Conservation (phyloP, 2,329 filamentous ascomycete genomes). For the Aspergillus glaucus region DNA sequence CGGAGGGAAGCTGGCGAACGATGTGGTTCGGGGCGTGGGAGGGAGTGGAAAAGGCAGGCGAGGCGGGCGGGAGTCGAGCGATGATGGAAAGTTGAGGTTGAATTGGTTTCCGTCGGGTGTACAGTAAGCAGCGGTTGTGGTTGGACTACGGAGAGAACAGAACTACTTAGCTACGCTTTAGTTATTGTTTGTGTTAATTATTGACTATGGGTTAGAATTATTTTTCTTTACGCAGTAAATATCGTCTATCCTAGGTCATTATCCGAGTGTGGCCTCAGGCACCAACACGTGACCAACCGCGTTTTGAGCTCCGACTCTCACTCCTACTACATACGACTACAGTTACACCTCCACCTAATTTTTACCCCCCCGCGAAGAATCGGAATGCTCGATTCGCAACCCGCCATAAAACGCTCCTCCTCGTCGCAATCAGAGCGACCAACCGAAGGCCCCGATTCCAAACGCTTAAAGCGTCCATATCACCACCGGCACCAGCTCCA, state of each 20-base stretch:
- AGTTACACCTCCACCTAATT: background rate
- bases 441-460: constrained; percentile 13
- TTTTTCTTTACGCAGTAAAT: background rate
- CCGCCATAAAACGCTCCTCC: constrained; percentile 28
- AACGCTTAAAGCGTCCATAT: constrained; percentile 34
- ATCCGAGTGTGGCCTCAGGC: constrained; percentile 11
- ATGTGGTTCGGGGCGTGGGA: constrained; percentile 15
- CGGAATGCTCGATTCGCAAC: constrained; percentile 26
- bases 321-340: constrained; percentile 7
- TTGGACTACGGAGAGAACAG: constrained; percentile 14
- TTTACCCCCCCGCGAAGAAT: background rate
- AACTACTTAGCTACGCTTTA: too few relatives aligned
- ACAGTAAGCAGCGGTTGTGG: constrained; percentile 29
- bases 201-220: background rate
- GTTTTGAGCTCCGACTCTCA: background rate
- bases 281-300: constrained; percentile 20
- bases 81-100: constrained; percentile 24
- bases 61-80: constrained; percentile 14
- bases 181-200: too few relatives aligned
- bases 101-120: constrained; percentile 27
- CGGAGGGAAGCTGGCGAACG: constrained; percentile 14
- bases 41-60: constrained; percentile 15
- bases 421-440: constrained; percentile 14
- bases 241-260: background rate
- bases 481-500: constrained; percentile 39